Evolutionary conservation across 2,329 filamentous ascomycete genomes (phyloP), one percentile per base, ranked within the genome.

Genomic region (Stemphylium lycopersici): DNA sequence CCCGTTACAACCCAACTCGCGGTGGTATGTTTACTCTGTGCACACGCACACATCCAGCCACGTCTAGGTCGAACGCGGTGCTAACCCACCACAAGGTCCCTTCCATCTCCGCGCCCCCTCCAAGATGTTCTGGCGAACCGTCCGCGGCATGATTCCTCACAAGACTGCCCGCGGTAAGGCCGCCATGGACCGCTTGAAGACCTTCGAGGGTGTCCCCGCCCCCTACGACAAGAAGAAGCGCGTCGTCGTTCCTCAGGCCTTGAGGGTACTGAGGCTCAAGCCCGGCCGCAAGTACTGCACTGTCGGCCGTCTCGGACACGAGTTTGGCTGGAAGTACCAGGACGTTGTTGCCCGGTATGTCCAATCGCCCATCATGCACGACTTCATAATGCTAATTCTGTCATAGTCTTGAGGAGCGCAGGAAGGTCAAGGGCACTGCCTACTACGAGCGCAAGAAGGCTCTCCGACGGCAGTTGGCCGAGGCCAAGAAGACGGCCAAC

Each of bases 401-500:
- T 24, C 11, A 71, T 76, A 98, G 95, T 83, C 88, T 99, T 77
- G 95, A 99, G 87, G 95, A 99, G 88, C 88, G 93, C 83, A 91
- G 95, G 86, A 99, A 99, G 87, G 93, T 96, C 81, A 99, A 98
- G 91, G 90, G 92, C 77, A 87, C 90, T 73, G 95, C 95, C 80
- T 99, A 97, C 90, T 98, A 98, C 88, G 93, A 96, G 87, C 92
- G 93, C 87, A 99, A 98, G 95, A 96, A 96, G 91, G 87, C 91
- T 71, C 90, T 90, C 73, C 87, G 89, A 79, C 90, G 90, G 86
- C 91, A 96, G 84, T 83, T 97, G 73, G 84, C 88, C 72, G 90
- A 96, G 79, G 93, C 93, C 74, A 90, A 96, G 89, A 93, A 93
- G 89, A 90, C 84, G 80, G 91, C 92, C 71, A 88, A 86, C 79